phyloP scores from a whole-genome alignment of 495 filamentous ascomycete genomes.

The Aspergillus coremiiformis region DNA sequence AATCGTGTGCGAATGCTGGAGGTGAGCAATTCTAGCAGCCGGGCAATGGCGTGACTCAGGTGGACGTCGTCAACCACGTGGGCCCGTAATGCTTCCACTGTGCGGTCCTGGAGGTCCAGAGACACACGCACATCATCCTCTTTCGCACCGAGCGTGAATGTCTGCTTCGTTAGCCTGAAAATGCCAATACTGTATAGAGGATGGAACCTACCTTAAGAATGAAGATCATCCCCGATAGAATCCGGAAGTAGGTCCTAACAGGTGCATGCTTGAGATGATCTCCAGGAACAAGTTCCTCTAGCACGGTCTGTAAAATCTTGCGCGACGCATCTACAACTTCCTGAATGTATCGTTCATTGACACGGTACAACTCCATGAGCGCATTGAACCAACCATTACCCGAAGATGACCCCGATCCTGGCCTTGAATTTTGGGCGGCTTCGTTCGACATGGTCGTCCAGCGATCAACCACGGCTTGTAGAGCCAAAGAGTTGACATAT shows the following conservation, averaged over 20 bases:
- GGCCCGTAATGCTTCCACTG: slow-evolving; percentile 69
- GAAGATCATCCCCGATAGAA: slow-evolving; percentile 92
- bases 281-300: slow-evolving; percentile 72
- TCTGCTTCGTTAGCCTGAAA: slow-evolving; percentile 38
- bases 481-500: slow-evolving; percentile 85
- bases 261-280: slow-evolving; percentile 87
- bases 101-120: slow-evolving; percentile 71
- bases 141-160: slow-evolving; percentile 86
- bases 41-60: slow-evolving; percentile 88
- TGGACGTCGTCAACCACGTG: slow-evolving; percentile 95
- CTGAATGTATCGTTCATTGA: slow-evolving; percentile 68
- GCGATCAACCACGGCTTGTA: slow-evolving; percentile 91
- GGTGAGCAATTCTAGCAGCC: slow-evolving; percentile 76
- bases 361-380: slow-evolving; percentile 47
- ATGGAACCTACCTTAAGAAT: slow-evolving; percentile 56
- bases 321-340: slow-evolving; percentile 85
- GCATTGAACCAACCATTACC: slow-evolving; percentile 41
- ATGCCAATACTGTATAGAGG: not conserved
- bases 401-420: slow-evolving; percentile 31
- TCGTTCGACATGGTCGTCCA: slow-evolving; percentile 65
- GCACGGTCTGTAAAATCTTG: slow-evolving; percentile 72
- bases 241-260: slow-evolving; percentile 88
- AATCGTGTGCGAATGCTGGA: slow-evolving; percentile 67
- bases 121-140: slow-evolving; percentile 81
- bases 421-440: slow-evolving; percentile 38